These are phyloP conservation scores for Fusarium haematococcum DNA, from an alignment of 2,329 filamentous ascomycete genomes.

Conservation along the genomic window DNA sequence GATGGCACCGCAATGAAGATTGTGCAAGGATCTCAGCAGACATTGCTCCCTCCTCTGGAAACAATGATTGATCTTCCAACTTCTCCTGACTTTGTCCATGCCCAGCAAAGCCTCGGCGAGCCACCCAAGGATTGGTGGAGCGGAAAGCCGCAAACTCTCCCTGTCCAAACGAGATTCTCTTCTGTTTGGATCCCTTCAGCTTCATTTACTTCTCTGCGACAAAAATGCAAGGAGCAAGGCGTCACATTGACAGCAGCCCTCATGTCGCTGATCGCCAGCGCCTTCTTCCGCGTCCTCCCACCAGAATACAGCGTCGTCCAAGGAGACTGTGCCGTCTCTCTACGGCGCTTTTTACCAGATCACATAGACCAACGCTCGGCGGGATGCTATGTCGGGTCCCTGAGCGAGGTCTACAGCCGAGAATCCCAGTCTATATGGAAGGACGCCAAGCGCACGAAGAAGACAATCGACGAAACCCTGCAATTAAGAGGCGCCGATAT, in stretches of 20 bases:
- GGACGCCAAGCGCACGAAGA: background rate
- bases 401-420: constrained; percentile 11
- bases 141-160: background rate
- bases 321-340: constrained; percentile 20
- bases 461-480: background rate
- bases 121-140: background rate
- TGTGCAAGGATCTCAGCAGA: background rate
- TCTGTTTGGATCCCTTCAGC: background rate
- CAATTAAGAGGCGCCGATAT: background rate
- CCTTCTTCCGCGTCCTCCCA: constrained; percentile 9
- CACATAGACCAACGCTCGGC: background rate
- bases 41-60: background rate
- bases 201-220: background rate
- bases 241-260: background rate
- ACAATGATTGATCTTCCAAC: background rate
- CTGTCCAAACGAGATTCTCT: background rate
- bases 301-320: background rate
- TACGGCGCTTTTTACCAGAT: constrained; percentile 6
- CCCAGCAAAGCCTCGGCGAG: background rate
- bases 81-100: background rate
- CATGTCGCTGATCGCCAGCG: background rate
- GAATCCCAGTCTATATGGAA: background rate
- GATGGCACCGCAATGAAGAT: background rate
- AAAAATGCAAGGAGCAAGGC: background rate
- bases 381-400: constrained; percentile 21